Conservation (phyloP, 148 eudicot species). For the Amaranthus hypochondriacus region DNA sequence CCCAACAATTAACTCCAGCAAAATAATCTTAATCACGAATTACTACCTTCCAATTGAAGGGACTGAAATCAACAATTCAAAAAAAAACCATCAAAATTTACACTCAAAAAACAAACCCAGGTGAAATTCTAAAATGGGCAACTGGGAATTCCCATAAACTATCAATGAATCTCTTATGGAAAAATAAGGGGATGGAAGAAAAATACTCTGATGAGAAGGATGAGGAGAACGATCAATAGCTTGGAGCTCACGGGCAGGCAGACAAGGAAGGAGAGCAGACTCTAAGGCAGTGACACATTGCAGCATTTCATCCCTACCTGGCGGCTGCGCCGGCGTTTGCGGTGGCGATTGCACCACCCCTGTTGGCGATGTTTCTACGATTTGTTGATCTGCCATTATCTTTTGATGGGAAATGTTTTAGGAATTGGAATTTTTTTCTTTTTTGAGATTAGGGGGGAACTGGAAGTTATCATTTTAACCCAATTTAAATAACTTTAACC, state of each 20-base stretch:
- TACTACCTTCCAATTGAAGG: too few relatives aligned
- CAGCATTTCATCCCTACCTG: slow-evolving; percentile 61
- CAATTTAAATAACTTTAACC: too few relatives aligned
- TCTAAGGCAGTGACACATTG: slow-evolving; percentile 70
- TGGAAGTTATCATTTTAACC: too few relatives aligned
- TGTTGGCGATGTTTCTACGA: not conserved
- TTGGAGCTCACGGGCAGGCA: slow-evolving; percentile 97
- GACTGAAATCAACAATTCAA: too few relatives aligned
- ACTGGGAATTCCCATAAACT: too few relatives aligned
- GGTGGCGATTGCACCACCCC: slow-evolving; percentile 14
- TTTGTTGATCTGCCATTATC: not conserved
- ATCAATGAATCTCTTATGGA: too few relatives aligned
- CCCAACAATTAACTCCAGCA: too few relatives aligned
- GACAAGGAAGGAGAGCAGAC: slow-evolving; percentile 92
- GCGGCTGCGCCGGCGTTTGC: slow-evolving; percentile 30
- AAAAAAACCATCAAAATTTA: too few relatives aligned
- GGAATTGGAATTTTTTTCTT: not conserved
- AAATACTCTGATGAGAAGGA: slow-evolving; percentile 83
- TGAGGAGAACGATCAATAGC: slow-evolving; percentile 92
- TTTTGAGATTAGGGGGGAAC: not conserved
- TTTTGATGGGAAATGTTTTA: not conserved
- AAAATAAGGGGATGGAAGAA: not conserved
- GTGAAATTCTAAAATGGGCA: too few relatives aligned
- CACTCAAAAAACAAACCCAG: too few relatives aligned
- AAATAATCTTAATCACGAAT: too few relatives aligned